Evolutionary conservation across 2,329 filamentous ascomycete species (phyloP), one percentile per base, ranked within the genome.

Genomic region (Ilyonectria robusta): DNA sequence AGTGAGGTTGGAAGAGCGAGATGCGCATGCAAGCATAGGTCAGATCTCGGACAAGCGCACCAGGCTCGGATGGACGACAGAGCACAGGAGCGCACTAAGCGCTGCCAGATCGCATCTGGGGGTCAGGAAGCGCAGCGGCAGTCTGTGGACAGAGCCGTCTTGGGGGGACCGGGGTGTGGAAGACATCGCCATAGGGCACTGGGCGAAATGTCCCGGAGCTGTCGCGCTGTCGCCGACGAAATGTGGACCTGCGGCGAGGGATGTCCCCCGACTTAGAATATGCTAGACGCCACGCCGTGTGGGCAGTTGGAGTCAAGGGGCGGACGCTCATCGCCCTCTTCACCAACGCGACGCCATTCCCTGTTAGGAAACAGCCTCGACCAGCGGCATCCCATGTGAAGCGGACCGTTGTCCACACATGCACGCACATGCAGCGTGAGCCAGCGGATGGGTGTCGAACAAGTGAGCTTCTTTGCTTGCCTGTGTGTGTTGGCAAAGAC

Each of bases 41-140:
- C 63, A 75, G 72, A 75, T 75, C 73, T 76, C 54, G 59, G 63
- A 54, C 59, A 75, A 73, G 66, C 71, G 59, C 59, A 63, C 56
- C 55, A 70, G 67, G 57, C 59, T 67, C 58, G 42, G 67, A 50
- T 57, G 68, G 66, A 73, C 65, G 72, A 68, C 67, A 75, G 51
- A 75, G 71, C 58, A 75, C 69, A 76, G 71, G 74, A 73, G 72
- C 64, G 73, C 73, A 76, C 74, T 76, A 76, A 73, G 66, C 68
- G 71, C 72, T 76, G 73, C 74, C 72, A 76, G 74, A 76, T 76
- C 74, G 69, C 72, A 76, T 76, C 73, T 68, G 67, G 71, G 69
- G 72, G 62, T 64, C 67, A 62, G 69, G 67, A 71, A 71, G 65
- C 66, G 68, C 70, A 73, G 70, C 73, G 72, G 73, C 70, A 75